Evolutionary conservation across 1,284 basidiomycete species (phyloP).

Genomic region (Ustilago xerochloae): DNA sequence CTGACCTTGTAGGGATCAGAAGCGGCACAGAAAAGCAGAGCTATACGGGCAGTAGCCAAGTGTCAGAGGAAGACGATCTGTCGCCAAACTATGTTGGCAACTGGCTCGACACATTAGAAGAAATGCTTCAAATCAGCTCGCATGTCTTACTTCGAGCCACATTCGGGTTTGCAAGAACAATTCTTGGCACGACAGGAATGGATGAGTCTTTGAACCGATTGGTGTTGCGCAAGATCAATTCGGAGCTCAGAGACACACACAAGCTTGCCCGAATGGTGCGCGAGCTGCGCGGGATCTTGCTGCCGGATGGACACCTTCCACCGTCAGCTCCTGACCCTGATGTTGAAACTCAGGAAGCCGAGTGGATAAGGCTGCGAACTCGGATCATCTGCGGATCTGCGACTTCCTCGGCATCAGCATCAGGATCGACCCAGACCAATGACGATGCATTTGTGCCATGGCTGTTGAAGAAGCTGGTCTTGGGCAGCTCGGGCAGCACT

Average conservation of each 20-base stretch:
- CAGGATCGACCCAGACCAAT: not conserved
- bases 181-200: conserved; percentile 16
- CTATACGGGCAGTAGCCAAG: not conserved
- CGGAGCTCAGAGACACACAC: conserved; percentile 22
- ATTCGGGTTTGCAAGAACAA: conserved; percentile 20
- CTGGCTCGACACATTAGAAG: conserved; percentile 34
- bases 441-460: conserved; percentile 2
- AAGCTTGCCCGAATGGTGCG: conserved; percentile 16
- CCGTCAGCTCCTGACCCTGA: conserved; percentile 40
- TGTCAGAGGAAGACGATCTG: not conserved
- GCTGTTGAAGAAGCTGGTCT: conserved; percentile 22
- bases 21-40: not conserved
- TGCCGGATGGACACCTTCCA: conserved; percentile 42
- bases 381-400: conserved; percentile 15
- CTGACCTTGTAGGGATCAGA: not conserved
- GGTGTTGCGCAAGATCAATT: conserved; percentile 12
- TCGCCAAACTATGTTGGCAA: conserved; percentile 27
- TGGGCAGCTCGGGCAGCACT: conserved; percentile 16
- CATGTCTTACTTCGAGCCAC: conserved; percentile 13
- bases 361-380: conserved; percentile 38
- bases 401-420: not conserved
- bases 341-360: conserved; percentile 26
- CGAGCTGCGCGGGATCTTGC: conserved; percentile 23
- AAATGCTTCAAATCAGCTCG: conserved; percentile 14
- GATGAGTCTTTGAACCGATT: conserved; percentile 23